Percentiles rank a stretch among this genome's conserved stretches.
Evolutionary conservation across 805 yeast species (phyloP).

Genomic region (Lipomyces yamanashiensis): DNA sequence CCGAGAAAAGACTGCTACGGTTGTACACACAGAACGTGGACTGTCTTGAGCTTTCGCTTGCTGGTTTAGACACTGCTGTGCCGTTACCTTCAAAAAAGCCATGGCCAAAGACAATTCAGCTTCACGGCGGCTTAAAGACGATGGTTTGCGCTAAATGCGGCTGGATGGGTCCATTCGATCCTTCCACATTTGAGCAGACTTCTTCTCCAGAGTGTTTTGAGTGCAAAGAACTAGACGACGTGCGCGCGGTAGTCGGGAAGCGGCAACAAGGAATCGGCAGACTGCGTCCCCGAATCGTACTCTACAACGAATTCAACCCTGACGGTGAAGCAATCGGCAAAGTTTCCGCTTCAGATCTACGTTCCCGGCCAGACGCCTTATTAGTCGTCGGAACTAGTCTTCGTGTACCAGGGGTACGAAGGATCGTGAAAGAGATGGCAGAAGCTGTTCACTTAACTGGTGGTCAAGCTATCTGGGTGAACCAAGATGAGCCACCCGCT

Average conservation of each 20-base stretch:
- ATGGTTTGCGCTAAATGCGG: conserved; percentile 81
- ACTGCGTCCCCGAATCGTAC: conserved; percentile 66
- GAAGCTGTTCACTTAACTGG: conserved; percentile 59
- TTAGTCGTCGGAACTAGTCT: conserved; percentile 84
- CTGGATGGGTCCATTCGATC: conserved; percentile 58
- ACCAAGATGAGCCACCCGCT: conserved; percentile 50
- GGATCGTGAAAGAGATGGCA: conserved; percentile 64
- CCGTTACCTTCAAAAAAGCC: conserved; percentile 54
- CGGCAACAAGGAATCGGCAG: conserved; percentile 66
- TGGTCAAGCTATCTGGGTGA: conserved; percentile 67
- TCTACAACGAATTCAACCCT: conserved; percentile 79
- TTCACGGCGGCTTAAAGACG: conserved; percentile 79
- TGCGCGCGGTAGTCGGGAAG: conserved; percentile 65
- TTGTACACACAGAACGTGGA: conserved; percentile 90
- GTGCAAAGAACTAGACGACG: conserved; percentile 62
- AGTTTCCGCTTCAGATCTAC: conserved; percentile 68
- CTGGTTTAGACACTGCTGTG: conserved; percentile 53
- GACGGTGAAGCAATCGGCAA: conserved; percentile 87
- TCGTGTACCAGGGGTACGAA: conserved; percentile 74
- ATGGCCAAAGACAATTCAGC: conserved; percentile 68
- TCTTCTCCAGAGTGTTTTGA: conserved; percentile 64
- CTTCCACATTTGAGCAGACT: conserved; percentile 51
- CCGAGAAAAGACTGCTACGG: conserved; percentile 66
- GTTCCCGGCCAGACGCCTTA: conserved; percentile 71
- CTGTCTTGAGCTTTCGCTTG: conserved; percentile 68